Evolutionary conservation across 2,329 filamentous ascomycete species (phyloP), one percentile per base, ranked within the genome.

Genomic region (Colletotrichum horii): DNA sequence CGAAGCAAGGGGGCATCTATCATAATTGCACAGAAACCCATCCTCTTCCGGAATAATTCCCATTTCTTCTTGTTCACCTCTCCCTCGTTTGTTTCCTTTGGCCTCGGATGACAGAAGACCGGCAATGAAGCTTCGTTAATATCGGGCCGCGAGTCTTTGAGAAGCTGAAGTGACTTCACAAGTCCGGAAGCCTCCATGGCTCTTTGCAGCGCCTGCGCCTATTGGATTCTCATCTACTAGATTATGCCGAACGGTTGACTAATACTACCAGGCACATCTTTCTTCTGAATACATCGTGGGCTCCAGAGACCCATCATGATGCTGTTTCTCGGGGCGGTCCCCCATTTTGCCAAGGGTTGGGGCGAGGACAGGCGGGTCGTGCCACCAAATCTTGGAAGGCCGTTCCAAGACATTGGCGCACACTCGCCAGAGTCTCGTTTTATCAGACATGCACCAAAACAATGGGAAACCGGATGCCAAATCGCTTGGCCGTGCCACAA

Each of bases 121-220:
- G 2, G 2, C 12, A 24, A 0, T 2, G 0, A 22, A 36, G 0
- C 38, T n/a, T 16, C 19, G 0, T 6, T 12, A 4, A 9, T 48
- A 2, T 19, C 19, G 19, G 12, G n/a, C n/a, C 43, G 6, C 43
- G n/a, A 22, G 12, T 52, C 43, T 52, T 52, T 22, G 43, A 52
- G n/a, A 22, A 52, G 43, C n/a, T 52, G 3, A 22, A 1, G 1
- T 52, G 43, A 4, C 7, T 16, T 52, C 43, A 3, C 12, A 52
- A 24, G 11, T 22, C n/a, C n/a, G 43, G 43, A 52, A 52, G 43
- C n/a, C 43, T 52, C n/a, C n/a, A 14, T 11, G 11, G 43, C 43
- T 22, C n/a, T 8, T 52, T n/a, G 1, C 3, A 3, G 11, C 43
- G 22, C 22, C 12, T 22, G 6, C 11, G 8, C 1, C 3, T 6